Evolutionary conservation across 345 rosid genomes (phyloP), one percentile per base, ranked within the genome.

Genomic region (Gynandropsis gynandra): DNA sequence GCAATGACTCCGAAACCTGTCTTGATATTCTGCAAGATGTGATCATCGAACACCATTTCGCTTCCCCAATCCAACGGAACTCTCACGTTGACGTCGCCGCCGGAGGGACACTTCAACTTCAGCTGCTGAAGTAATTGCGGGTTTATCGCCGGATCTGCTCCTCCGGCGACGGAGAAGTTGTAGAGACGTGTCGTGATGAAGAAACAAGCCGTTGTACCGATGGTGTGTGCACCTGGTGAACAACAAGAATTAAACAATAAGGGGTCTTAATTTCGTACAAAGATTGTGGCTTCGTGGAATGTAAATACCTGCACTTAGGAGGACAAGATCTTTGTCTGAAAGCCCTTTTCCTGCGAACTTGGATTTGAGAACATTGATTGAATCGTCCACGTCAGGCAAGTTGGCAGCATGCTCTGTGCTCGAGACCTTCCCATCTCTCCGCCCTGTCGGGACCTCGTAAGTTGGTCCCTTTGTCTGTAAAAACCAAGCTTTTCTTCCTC

Each of bases 371-470:
- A 38, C 37, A 40, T 42, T 8, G 42, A 74, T 51, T 5, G 75
- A 64, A 33, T 77, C 79, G 44, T 72, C 50, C 12, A 47, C 72
- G 17, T 72, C 77, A 2, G 75, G 82, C 27, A 77, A 52, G 18
- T 66, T 58, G 0, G n/a, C 47, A 5, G 80, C 74, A n/a, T 66
- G 63, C 2, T 66, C 35, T 51, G 8, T 44, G 8, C 2, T 72
- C 18, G 82, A 76, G 17, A 61, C 41, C n/a, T 44, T 59, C n/a
- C 94, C 83, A 42, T 84, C 93, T 54, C 76, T 80, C 21, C 93
- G 57, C 9, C 94, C 89, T 0, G 89, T 81, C 40, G 69, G 81
- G 43, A 84, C 77, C 4, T 74, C 47, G 52, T 60, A 84, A 41
- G 24, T 42, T 1, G 79, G 83, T 15, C 84, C 89, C 15, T 65